Percentiles rank a stretch among this genome's conserved stretches.
Evolutionary conservation across 208 protist species (phyloP).

Genomic region (Crithidia mellificae): DNA sequence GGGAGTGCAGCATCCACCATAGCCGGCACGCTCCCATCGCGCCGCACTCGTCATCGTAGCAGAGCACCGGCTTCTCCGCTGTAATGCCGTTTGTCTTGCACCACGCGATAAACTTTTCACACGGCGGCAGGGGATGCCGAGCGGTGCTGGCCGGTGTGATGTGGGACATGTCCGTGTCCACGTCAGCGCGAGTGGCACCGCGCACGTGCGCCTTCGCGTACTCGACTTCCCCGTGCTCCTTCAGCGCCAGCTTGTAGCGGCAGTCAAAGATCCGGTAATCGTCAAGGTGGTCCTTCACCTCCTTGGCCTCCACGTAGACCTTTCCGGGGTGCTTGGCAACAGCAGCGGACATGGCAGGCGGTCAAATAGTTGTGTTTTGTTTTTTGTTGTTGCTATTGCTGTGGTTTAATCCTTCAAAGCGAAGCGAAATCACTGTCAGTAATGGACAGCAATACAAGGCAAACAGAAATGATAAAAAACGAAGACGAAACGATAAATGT

Average conservation of each 20-base stretch:
- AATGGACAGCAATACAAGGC: too few relatives aligned
- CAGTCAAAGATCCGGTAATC: constrained; percentile 72
- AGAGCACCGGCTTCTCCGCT: constrained; percentile 56
- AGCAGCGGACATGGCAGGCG: constrained; percentile 13
- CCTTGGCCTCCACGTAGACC: constrained; percentile 60
- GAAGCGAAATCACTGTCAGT: too few relatives aligned
- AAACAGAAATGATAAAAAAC: too few relatives aligned
- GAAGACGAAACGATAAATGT: too few relatives aligned
- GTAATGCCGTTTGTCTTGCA: constrained; percentile 55
- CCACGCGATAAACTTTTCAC: constrained; percentile 61
- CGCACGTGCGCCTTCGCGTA: constrained; percentile 59
- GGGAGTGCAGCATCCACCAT: constrained; percentile 88
- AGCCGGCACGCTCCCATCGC: constrained; percentile 72
- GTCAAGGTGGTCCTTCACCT: constrained; percentile 43
- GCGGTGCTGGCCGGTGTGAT: constrained; percentile 28
- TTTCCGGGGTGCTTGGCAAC: constrained; percentile 31
- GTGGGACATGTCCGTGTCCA: constrained; percentile 58
- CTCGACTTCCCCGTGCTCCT: constrained; percentile 42
- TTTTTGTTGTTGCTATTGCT: constrained; percentile 3
- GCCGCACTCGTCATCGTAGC: constrained; percentile 83
- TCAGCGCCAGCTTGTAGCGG: constrained; percentile 60
- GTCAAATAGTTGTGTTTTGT: not conserved
- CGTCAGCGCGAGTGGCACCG: constrained; percentile 48
- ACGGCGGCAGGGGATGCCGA: constrained; percentile 65
- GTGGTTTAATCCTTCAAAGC: too few relatives aligned